These are phyloP conservation scores for Thozetella sp. DNA, from an alignment of 495 filamentous ascomycete species.

Conservation along the genomic window DNA sequence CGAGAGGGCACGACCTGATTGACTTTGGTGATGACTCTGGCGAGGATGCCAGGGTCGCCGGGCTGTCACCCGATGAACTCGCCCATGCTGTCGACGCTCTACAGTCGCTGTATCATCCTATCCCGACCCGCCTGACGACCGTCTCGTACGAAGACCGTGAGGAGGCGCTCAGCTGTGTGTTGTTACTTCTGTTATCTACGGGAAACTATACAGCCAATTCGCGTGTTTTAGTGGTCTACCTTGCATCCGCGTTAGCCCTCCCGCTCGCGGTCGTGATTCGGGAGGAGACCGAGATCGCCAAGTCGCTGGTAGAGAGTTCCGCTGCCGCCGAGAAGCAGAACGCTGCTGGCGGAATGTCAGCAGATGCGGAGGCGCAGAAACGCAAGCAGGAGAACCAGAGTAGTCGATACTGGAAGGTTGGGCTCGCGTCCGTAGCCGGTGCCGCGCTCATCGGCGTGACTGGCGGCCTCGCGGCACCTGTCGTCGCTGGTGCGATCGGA, in stretches of 20 bases:
- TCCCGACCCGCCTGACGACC: conserved; percentile 41
- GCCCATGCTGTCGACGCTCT: conserved; percentile 29
- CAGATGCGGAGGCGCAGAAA: conserved; percentile 68
- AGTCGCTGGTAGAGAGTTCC: conserved; percentile 62
- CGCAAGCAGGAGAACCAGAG: conserved; percentile 63
- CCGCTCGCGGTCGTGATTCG: conserved; percentile 58
- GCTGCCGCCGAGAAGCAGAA: conserved; percentile 21
- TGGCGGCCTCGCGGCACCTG: conserved; percentile 82
- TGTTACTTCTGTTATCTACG: conserved; percentile 70
- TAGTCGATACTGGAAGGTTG: conserved; percentile 81
- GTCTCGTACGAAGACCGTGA: conserved; percentile 41
- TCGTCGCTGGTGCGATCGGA: conserved; percentile 89
- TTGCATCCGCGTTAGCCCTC: conserved; percentile 65
- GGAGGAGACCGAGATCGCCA: conserved; percentile 74
- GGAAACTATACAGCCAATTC: conserved; percentile 76
- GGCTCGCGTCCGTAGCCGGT: conserved; percentile 82
- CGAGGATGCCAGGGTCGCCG: conserved; percentile 1
- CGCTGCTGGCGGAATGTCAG: conserved; percentile 61
- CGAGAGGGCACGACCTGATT: conserved; percentile 24
- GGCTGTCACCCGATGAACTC: conserved; percentile 3
- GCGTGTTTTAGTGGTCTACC: conserved; percentile 64
- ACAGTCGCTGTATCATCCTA: conserved; percentile 42
- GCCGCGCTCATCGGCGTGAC: conserved; percentile 87
- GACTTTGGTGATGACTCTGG: conserved; percentile 20
- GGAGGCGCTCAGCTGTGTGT: conserved; percentile 57